A percentile compares a stretch with the other conserved stretches of the same genome.
These are phyloP conservation scores for Botrytis paeoniae DNA, from an alignment of 2,329 filamentous ascomycete species.

Conservation along the genomic window DNA sequence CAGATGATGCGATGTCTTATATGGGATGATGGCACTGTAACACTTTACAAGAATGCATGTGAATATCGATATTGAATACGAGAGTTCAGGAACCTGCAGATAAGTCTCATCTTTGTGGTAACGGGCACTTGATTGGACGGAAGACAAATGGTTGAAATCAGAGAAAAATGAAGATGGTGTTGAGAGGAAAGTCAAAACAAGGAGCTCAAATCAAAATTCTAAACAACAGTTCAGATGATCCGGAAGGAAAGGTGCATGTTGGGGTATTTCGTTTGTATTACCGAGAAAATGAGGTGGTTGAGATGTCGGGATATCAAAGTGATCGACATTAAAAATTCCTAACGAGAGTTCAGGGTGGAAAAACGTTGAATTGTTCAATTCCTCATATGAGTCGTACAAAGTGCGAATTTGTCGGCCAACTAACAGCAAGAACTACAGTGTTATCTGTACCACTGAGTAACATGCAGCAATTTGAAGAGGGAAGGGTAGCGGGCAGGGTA, in stretches of 20 bases:
- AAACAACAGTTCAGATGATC: background rate
- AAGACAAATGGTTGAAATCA: background rate
- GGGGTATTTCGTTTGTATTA: background rate
- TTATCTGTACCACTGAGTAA: background rate
- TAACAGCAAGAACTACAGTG: background rate
- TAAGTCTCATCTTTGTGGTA: background rate
- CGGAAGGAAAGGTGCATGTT: background rate
- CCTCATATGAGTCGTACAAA: background rate
- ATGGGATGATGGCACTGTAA: slow-evolving; percentile 6
- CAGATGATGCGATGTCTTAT: background rate
- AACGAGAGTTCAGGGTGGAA: background rate
- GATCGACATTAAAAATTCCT: background rate
- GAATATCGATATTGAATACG: slow-evolving; percentile 2
- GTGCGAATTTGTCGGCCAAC: background rate
- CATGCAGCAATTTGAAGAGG: slow-evolving; percentile 8
- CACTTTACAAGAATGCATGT: slow-evolving; percentile 4
- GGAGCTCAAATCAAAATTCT: background rate
- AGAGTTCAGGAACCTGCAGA: slow-evolving; percentile 1
- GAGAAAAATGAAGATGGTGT: background rate
- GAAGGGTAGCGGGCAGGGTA: background rate
- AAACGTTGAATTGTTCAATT: background rate
- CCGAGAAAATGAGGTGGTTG: slow-evolving; percentile 4
- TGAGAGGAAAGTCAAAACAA: background rate
- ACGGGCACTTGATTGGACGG: background rate
- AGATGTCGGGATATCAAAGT: background rate